Base-by-base conservation (phyloP, 2,329 filamentous ascomycete genomes). In the Epichloe typhina region DNA sequence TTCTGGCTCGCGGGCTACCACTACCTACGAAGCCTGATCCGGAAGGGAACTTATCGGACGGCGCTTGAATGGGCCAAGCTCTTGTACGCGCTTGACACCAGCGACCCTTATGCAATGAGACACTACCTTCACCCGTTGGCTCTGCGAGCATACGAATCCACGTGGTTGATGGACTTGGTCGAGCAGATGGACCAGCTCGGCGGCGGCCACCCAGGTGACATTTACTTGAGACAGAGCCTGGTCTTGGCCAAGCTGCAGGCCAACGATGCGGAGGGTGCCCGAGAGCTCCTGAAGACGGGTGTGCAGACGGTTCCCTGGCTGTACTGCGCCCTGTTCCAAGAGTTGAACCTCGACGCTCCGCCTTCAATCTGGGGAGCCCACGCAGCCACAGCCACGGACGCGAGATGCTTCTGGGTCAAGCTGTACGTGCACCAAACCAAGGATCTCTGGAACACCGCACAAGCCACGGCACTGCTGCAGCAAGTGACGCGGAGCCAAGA, bases 11-110 rank as follows among this genome's bases (percentile, higher is more conserved):
- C 88, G 1, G 86, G 83, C 8, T 95, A 89, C 73, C 82, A 90
- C 57, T 96, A 96, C 60, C 84, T 97, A 59, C 80, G 79, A 58
- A 93, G 88, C 57, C 73, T 98, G 21, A 77, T 88, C 15, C 83
- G 88, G 68, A 91, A 94, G 59, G 89, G 90, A n/a, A 96, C 91
- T 1, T 95, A 88, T 74, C 79, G 89, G 45, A 97, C 93, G 1
- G 88, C 89, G 0, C 81, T 95, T 46, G 93, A 97, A 66, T 98
- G 93, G 90, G 79, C 87, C 6, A 95, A 93, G 68, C 69, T 97
- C 5, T 72, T 96, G 9, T 74, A 94, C 33, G 79, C 83, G 52
- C 68, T 97, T 52, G 80, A 89, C 57, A 81, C 82, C 46, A 70
- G 74, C 4, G 93, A 98, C 62, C 89, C 89, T 0, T 96, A 95